Conservation (phyloP, 2,329 filamentous ascomycete genomes). For the Colletotrichum brevisporum region DNA sequence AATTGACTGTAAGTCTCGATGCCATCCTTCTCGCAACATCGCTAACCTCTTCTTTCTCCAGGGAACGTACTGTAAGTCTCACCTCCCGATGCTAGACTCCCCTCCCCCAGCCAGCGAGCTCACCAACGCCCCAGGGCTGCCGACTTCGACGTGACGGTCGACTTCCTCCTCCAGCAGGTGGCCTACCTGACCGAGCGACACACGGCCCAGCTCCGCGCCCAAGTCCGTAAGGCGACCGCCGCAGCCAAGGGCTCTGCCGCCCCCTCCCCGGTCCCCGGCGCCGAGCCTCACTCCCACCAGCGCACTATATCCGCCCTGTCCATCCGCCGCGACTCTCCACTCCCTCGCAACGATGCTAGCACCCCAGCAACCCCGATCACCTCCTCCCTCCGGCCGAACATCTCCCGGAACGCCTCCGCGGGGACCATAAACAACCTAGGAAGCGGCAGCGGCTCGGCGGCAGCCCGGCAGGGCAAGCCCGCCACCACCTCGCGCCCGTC, state of each 20-base stretch:
- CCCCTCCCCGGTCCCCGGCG: slow-evolving; percentile 69
- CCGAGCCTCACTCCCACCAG: slow-evolving; percentile 56
- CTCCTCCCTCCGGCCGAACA: slow-evolving; percentile 59
- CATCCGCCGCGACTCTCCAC: slow-evolving; percentile 70
- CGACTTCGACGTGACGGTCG: slow-evolving; percentile 85
- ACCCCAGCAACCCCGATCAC: slow-evolving; percentile 59
- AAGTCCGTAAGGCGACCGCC: slow-evolving; percentile 83
- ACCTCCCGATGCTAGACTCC: slow-evolving; percentile 1
- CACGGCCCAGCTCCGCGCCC: slow-evolving; percentile 88
- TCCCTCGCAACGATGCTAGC: slow-evolving; percentile 62
- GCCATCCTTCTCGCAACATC: not conserved
- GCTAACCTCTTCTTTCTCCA: slow-evolving; percentile 51
- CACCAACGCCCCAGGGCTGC: slow-evolving; percentile 67
- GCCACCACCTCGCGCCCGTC: slow-evolving; percentile 41
- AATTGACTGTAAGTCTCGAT: slow-evolving; percentile 80
- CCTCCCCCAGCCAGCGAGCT: slow-evolving; percentile 30
- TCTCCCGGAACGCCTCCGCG: slow-evolving; percentile 64
- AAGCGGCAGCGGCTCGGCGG: slow-evolving; percentile 40
- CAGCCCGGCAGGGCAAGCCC: slow-evolving; percentile 47
- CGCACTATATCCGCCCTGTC: slow-evolving; percentile 69
- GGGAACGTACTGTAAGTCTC: slow-evolving; percentile 81
- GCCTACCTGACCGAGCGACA: slow-evolving; percentile 95
- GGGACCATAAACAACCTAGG: slow-evolving; percentile 55
- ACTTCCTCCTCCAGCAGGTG: slow-evolving; percentile 93
- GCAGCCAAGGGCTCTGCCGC: slow-evolving; percentile 69